A percentile compares a stretch with the other conserved stretches of the same genome.
Evolutionary conservation across 2,329 filamentous ascomycete species (phyloP).

Genomic region (Sporothrix schenckii): DNA sequence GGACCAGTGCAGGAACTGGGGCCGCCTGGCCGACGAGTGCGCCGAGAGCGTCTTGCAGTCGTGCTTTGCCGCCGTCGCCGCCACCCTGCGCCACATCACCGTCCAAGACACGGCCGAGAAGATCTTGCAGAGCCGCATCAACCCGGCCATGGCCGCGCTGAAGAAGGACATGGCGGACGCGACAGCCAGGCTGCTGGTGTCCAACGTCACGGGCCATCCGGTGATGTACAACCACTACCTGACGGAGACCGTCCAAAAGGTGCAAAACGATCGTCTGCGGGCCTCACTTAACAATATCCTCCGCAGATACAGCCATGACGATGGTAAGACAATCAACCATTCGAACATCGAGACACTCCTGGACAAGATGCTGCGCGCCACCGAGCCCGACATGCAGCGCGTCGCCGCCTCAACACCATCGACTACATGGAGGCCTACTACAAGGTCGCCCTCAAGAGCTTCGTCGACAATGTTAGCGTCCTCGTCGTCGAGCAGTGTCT

Average conservation of each 20-base stretch:
- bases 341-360: not conserved
- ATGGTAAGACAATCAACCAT: not conserved
- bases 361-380: not conserved
- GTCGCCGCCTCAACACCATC: conserved; percentile 46
- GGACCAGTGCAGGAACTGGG: conserved; percentile 44
- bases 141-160: conserved; percentile 37
- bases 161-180: conserved; percentile 37
- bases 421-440: conserved; percentile 52
- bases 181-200: conserved; percentile 38
- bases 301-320: not conserved
- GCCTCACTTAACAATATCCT: not conserved
- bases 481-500: conserved; percentile 39
- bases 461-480: conserved; percentile 39
- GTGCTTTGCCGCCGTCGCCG: conserved; percentile 33
- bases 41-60: conserved; percentile 36
- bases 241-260: conserved; percentile 43
- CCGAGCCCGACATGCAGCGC: conserved; percentile 43
- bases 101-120: conserved; percentile 36
- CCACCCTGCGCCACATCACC: conserved; percentile 37
- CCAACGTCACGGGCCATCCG: conserved; percentile 42
- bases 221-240: conserved; percentile 49
- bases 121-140: conserved; percentile 34
- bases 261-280: conserved; percentile 32
- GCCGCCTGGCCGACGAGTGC: conserved; percentile 34
- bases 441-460: conserved; percentile 45